Percentiles rank a stretch among this genome's conserved stretches.
These are phyloP conservation scores for Clathrospora elynae DNA, from an alignment of 2,329 filamentous ascomycete genomes.

Conservation along the genomic window DNA sequence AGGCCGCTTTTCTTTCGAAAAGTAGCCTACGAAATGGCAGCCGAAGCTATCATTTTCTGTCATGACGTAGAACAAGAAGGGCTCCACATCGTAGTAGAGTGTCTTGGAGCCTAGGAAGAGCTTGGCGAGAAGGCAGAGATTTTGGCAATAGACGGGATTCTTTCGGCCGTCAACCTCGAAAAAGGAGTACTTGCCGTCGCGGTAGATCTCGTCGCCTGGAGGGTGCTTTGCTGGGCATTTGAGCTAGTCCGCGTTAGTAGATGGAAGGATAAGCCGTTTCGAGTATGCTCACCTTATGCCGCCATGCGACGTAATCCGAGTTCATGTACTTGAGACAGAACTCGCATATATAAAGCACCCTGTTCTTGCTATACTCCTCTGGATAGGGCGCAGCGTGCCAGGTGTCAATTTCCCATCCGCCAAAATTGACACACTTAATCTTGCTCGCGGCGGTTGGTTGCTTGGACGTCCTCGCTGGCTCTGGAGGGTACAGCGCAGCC, in stretches of 20 bases:
- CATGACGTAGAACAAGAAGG: conserved; percentile 96
- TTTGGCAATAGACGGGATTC: conserved; percentile 98
- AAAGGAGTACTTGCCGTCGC: conserved; percentile 86
- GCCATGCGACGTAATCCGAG: conserved; percentile 96
- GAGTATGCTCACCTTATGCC: conserved; percentile 70
- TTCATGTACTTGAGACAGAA: conserved; percentile 99
- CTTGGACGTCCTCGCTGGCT: conserved; percentile 63
- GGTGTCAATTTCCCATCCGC: conserved; percentile 96
- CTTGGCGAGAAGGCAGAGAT: conserved; percentile 93
- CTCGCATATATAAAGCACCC: conserved; percentile 97
- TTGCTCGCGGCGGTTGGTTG: conserved; percentile 86
- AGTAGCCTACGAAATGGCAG: conserved; percentile 98
- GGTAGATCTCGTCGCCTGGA: conserved; percentile 96
- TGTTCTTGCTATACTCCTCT: conserved; percentile 96
- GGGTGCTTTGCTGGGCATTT: conserved; percentile 97
- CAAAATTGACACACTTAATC: conserved; percentile 98
- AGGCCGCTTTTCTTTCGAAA: conserved; percentile 96
- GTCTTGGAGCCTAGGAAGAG: conserved; percentile 98
- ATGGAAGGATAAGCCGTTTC: not conserved
- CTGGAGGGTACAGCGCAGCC: conserved; percentile 68
- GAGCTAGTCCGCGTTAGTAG: conserved; percentile 46
- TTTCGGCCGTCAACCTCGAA: conserved; percentile 98
- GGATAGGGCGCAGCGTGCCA: conserved; percentile 99
- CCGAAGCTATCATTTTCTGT: conserved; percentile 90
- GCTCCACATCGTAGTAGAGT: conserved; percentile 96